A percentile compares a stretch with the other conserved stretches of the same genome.
Conservation (phyloP, 495 filamentous ascomycete species). For the Hypoxylon fuscum region DNA sequence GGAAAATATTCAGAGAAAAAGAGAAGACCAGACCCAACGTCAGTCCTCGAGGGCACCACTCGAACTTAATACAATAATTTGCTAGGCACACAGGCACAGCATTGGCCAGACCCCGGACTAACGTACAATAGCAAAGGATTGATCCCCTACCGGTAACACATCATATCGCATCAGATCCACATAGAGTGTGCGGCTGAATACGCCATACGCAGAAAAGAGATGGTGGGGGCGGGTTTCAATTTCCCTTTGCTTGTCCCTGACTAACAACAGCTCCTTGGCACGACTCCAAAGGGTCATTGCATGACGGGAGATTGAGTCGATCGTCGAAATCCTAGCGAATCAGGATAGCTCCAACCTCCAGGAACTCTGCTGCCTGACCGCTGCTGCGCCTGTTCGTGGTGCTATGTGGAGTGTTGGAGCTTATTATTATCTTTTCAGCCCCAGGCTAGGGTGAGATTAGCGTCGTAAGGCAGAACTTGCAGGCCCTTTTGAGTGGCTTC, state of each 20-base stretch:
- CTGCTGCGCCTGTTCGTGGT: constrained; percentile 8
- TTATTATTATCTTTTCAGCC: no score
- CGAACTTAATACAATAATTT: no score
- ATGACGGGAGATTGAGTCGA: not conserved
- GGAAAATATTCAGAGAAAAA: no score
- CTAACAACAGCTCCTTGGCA: constrained; percentile 7
- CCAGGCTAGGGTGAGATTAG: constrained; percentile 17
- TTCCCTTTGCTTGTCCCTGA: constrained; percentile 2
- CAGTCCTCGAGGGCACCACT: no score
- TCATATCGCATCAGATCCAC: constrained; percentile 25
- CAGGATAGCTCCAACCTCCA: no score
- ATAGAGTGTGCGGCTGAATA: constrained; percentile 13
- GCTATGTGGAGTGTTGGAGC: no score
- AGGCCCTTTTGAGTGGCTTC: not conserved
- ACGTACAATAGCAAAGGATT: constrained; percentile 16
- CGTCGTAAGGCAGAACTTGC: not conserved
- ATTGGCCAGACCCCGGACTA: not conserved
- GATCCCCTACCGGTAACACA: constrained; percentile 10
- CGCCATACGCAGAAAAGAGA: not conserved
- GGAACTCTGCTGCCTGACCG: constrained; percentile 1
- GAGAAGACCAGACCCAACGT: no score
- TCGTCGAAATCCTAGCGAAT: constrained; percentile 13
- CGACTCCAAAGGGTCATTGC: not conserved
- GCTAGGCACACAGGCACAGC: no score
- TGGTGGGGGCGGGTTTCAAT: constrained; percentile 2